These are phyloP conservation scores for Colletotrichum tanaceti DNA, from an alignment of 2,329 filamentous ascomycete species.

Conservation along the genomic window DNA sequence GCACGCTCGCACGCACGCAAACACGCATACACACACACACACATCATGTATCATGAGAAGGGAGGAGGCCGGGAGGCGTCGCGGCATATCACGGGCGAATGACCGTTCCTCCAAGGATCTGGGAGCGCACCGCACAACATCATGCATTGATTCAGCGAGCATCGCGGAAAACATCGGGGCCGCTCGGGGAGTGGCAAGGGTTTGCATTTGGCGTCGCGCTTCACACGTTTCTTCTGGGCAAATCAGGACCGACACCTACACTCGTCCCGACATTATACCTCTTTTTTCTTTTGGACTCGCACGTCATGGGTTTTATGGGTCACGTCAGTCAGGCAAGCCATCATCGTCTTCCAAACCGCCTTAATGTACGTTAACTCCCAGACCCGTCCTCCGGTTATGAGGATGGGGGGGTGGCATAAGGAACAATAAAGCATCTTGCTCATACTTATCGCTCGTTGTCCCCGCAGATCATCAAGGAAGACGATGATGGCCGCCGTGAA, in stretches of 20 bases:
- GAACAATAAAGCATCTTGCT: conserved; percentile 64
- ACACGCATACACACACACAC: conserved; percentile 30
- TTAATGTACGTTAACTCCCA: conserved; percentile 75
- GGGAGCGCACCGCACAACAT: conserved; percentile 35
- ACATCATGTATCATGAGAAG: conserved; percentile 42
- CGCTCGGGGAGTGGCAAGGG: conserved; percentile 48
- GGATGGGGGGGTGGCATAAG: conserved; percentile 50
- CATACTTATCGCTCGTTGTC: conserved; percentile 44
- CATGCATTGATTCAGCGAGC: conserved; percentile 55
- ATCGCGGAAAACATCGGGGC: conserved; percentile 48
- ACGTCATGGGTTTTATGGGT: conserved; percentile 53
- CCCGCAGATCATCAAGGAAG: conserved; percentile 58
- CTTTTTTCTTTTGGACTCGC: conserved; percentile 42
- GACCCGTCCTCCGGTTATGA: conserved; percentile 45
- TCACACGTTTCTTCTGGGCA: conserved; percentile 40
- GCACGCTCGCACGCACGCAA: conserved; percentile 30
- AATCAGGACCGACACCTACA: conserved; percentile 39
- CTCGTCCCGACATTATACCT: conserved; percentile 43
- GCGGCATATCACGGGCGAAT: conserved; percentile 34
- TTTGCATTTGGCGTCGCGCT: conserved; percentile 41
- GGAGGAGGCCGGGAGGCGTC: conserved; percentile 34
- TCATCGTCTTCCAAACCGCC: conserved; percentile 74
- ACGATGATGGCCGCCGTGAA: conserved; percentile 72
- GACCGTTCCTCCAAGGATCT: conserved; percentile 27
- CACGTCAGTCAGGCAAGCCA: conserved; percentile 70